A percentile compares a stretch with the other conserved stretches of the same genome.
These are phyloP conservation scores for Apophysomyces variabilis DNA, from an alignment of 371 early-diverging fungal genomes.

Conservation along the genomic window DNA sequence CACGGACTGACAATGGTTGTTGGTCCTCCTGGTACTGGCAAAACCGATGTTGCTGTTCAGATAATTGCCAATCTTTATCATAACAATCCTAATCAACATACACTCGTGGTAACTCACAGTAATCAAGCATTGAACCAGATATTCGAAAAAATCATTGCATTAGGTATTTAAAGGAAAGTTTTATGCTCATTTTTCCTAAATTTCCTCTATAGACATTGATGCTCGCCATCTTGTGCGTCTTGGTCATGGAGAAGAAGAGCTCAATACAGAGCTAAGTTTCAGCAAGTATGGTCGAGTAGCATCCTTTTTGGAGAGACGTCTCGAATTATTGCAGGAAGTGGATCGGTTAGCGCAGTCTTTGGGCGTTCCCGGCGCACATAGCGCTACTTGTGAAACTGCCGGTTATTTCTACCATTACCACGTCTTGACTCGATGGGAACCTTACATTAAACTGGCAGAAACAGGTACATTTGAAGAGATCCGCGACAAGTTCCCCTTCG, in stretches of 20 bases:
- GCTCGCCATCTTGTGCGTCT: constrained; percentile 91
- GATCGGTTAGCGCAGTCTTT: constrained; percentile 75
- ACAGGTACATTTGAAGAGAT: constrained; percentile 28
- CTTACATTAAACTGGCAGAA: constrained; percentile 49
- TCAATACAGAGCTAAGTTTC: constrained; percentile 80
- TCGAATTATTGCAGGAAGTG: constrained; percentile 77
- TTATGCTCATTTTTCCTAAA: not conserved
- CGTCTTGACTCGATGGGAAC: constrained; percentile 77
- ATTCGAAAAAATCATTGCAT: constrained; percentile 87
- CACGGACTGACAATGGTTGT: constrained; percentile 90
- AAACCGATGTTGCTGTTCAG: constrained; percentile 96
- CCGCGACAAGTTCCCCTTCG: constrained; percentile 79
- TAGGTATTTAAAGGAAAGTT: constrained; percentile 32
- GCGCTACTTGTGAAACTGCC: constrained; percentile 93
- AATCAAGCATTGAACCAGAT: constrained; percentile 96
- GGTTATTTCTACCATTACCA: constrained; percentile 84
- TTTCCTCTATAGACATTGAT: constrained; percentile 73
- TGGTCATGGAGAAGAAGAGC: constrained; percentile 93
- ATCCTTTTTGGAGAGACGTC: constrained; percentile 85
- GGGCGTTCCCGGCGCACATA: constrained; percentile 79
- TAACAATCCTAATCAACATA: constrained; percentile 85
- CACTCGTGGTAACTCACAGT: constrained; percentile 91
- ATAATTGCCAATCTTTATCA: constrained; percentile 93
- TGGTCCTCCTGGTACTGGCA: constrained; percentile 97
- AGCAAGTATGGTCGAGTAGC: constrained; percentile 93